Evolutionary conservation across 768 basidiomycete genomes (phyloP), one percentile per base, ranked within the genome.

Genomic region (Boletellus ananiceps): DNA sequence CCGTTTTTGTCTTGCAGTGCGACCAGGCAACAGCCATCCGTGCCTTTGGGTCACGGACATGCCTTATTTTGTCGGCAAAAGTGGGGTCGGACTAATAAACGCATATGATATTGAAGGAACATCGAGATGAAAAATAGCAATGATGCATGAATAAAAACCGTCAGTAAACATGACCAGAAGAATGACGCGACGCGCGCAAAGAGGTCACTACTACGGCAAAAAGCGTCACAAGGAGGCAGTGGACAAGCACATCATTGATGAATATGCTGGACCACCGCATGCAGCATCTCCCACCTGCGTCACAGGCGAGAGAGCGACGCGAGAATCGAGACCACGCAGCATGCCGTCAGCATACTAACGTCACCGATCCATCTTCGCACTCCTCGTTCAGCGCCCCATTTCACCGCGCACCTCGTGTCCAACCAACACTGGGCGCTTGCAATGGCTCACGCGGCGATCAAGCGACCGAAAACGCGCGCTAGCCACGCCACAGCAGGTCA

Each of bases 351-450:
- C 66, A 60, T 36, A 51, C 52, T 40, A 9, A 9, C 48, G 56
- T 46, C 52, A 50, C 44, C 60, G 65, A 62, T 63, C 72, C 38
- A 31, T 39, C 80, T 83, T 82, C 82, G 82, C 88, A 86, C 87
- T 88, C 82, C 87, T 90, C 89, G 88, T 88, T 91, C 89, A 82
- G 88, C 88, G 87, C 88, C 87, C 89, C 90, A 84, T 92, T 92
- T 92, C 89, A 92, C 89, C 89, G 72, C 87, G 76, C 83, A 77
- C 85, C 80, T 76, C 83, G 85, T 83, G 85, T 81, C 87, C 87
- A 86, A 82, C 88, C 83, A 76, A 71, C 73, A 72, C 80, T 78
- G 81, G 72, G 76, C 78, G 78, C 74, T 74, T 80, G 76, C 71
- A 78, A 78, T 73, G 76, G 71, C 72, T 74, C 71, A 73, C 82